phyloP scores from a whole-genome alignment of 225 moss, liverwort and hornwort genomes.

The Antitrichia curtipendula region DNA sequence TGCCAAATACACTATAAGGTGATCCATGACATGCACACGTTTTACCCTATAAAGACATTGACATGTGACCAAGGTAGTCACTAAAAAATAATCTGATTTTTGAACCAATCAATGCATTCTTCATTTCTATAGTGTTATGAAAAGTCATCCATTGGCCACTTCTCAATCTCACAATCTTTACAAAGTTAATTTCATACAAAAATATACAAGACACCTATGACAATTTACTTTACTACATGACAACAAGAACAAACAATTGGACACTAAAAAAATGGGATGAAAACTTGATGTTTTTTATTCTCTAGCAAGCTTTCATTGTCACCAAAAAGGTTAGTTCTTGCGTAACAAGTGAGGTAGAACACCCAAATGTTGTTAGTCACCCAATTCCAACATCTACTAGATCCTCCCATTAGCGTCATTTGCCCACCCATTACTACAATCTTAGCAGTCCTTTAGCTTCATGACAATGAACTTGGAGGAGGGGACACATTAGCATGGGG shows the following conservation, averaged over 20 bases:
- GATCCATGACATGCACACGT: background rate
- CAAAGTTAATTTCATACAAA: background rate
- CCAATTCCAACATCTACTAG: accelerated
- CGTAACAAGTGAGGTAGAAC: background rate
- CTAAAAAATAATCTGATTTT: background rate
- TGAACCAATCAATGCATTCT: accelerated
- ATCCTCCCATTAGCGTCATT: accelerated
- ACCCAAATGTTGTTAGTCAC: accelerated
- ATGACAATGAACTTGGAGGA: background rate
- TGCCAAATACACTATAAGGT: background rate
- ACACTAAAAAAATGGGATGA: background rate
- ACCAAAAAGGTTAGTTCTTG: accelerated
- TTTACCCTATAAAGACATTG: accelerated
- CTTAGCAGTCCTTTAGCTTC: background rate
- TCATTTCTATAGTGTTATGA: accelerated
- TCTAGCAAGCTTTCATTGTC: no score
- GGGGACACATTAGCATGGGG: accelerated
- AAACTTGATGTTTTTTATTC: background rate
- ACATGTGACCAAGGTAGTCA: background rate
- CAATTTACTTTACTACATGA: background rate
- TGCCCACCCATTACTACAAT: no score
- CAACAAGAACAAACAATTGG: background rate
- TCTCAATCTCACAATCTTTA: accelerated
- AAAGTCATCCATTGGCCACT: accelerated
- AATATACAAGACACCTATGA: background rate